Evolutionary conservation across 192 early-diverging fungal genomes (phyloP).

Genomic region (Backusella psychrophila): DNA sequence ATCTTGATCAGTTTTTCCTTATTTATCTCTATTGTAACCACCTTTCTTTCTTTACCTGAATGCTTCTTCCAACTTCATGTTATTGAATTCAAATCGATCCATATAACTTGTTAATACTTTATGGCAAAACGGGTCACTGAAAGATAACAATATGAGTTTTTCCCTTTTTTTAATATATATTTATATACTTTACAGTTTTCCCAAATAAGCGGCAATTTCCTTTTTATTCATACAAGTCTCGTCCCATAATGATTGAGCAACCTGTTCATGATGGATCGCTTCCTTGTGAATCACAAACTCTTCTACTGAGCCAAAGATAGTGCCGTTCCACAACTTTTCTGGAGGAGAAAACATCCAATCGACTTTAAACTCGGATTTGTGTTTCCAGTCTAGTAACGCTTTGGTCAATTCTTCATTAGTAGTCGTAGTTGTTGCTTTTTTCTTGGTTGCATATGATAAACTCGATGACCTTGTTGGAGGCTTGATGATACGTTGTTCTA

Average conservation of each 20-base stretch:
- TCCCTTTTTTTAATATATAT: background rate
- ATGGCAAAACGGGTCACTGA: slow-evolving; percentile 19
- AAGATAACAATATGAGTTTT: background rate
- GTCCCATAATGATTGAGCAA: slow-evolving; percentile 9
- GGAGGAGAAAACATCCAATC: slow-evolving; percentile 16
- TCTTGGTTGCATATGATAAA: background rate
- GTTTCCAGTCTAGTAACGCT: slow-evolving; percentile 15
- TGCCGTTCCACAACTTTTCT: background rate
- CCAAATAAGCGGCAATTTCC: slow-evolving; percentile 15
- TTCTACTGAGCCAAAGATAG: slow-evolving; percentile 20
- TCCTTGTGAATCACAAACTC: background rate
- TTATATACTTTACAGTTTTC: slow-evolving; percentile 12
- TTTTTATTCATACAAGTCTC: slow-evolving; percentile 3
- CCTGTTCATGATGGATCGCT: background rate
- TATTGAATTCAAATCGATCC: slow-evolving; percentile 26
- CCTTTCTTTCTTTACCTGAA: slow-evolving; percentile 19
- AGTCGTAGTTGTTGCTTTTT: background rate
- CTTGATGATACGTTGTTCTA: background rate
- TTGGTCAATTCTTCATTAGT: background rate
- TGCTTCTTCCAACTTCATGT: slow-evolving; percentile 18
- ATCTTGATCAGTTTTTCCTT: background rate
- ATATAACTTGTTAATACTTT: slow-evolving; percentile 22
- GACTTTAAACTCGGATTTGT: slow-evolving; percentile 11
- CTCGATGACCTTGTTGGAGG: slow-evolving; percentile 6
- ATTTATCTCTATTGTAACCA: background rate